These are phyloP conservation scores for Pseudopyrenochaeta lycopersici DNA, from an alignment of 2,329 filamentous ascomycete genomes.

Conservation along the genomic window DNA sequence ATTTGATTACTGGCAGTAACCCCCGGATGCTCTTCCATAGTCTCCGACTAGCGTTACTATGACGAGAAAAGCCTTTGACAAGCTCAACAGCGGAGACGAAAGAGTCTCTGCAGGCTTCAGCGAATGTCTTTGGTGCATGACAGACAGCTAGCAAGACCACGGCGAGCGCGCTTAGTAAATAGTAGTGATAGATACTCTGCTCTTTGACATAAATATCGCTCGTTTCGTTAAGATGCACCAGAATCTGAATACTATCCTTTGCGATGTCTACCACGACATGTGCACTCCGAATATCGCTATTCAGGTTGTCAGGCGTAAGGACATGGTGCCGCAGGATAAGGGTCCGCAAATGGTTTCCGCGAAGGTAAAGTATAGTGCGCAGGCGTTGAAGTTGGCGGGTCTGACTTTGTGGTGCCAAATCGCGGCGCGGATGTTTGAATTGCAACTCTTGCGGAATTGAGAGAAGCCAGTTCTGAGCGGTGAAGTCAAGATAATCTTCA, in stretches of 20 bases:
- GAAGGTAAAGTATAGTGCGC: constrained; percentile 23
- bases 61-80: constrained; percentile 27
- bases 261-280: constrained; percentile 26
- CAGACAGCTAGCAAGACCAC: constrained; percentile 28
- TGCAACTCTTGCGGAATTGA: constrained; percentile 27
- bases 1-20: constrained; percentile 23
- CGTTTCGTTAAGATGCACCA: constrained; percentile 26
- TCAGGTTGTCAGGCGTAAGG: constrained; percentile 24
- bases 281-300: constrained; percentile 15
- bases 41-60: constrained; percentile 25
- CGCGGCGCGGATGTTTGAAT: constrained; percentile 21
- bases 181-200: constrained; percentile 29
- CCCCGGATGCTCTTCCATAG: constrained; percentile 31
- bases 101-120: constrained; percentile 22
- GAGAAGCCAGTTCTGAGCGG: constrained; percentile 25
- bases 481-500: constrained; percentile 30
- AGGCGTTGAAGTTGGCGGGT: constrained; percentile 23
- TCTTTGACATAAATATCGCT: constrained; percentile 31
- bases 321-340: constrained; percentile 31
- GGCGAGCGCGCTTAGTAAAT: constrained; percentile 26
- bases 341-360: constrained; percentile 26
- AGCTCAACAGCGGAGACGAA: constrained; percentile 28
- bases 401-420: constrained; percentile 14
- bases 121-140: constrained; percentile 26
- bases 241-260: constrained; percentile 27